Evolutionary conservation across 768 basidiomycete species (phyloP).

Genomic region (Tricholoma furcatifolium): DNA sequence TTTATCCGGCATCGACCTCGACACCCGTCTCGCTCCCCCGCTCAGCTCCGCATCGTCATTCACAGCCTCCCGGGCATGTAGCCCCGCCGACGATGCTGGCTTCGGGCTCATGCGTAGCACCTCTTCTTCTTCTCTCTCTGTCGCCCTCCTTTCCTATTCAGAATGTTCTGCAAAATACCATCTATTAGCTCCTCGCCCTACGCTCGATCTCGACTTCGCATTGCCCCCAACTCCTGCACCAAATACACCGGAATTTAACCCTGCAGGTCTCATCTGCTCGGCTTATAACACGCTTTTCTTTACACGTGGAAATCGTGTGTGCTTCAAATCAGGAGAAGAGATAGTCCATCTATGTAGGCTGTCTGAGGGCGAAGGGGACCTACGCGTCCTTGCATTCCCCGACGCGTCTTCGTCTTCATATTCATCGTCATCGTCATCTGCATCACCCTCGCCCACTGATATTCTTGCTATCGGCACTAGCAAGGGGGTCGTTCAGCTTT

Average conservation of each 20-base stretch:
- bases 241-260: slow-evolving; percentile 3
- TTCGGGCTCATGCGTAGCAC: slow-evolving; percentile 32
- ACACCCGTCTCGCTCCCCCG: slow-evolving; percentile 10
- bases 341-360: slow-evolving; percentile 52
- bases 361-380: slow-evolving; percentile 41
- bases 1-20: slow-evolving; percentile 20
- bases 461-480: slow-evolving; percentile 53
- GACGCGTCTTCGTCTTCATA: background rate
- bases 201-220: slow-evolving; percentile 1
- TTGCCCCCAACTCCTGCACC: slow-evolving; percentile 19
- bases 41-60: slow-evolving; percentile 27
- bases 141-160: slow-evolving; percentile 27
- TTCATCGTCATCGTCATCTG: background rate
- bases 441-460: background rate
- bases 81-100: slow-evolving; percentile 20
- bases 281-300: slow-evolving; percentile 44
- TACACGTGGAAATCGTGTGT: slow-evolving; percentile 53
- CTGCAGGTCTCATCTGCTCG: slow-evolving; percentile 38
- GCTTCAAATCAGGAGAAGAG: slow-evolving; percentile 45
- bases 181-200: slow-evolving; percentile 23
- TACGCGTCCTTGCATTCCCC: slow-evolving; percentile 34
- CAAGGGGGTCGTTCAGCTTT: slow-evolving; percentile 67
- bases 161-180: slow-evolving; percentile 32
- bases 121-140: slow-evolving; percentile 29
- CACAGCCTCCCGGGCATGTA: slow-evolving; percentile 22